These are phyloP conservation scores for Ploettnerulaceae sp. DNA, from an alignment of 2,329 filamentous ascomycete species.

Conservation along the genomic window DNA sequence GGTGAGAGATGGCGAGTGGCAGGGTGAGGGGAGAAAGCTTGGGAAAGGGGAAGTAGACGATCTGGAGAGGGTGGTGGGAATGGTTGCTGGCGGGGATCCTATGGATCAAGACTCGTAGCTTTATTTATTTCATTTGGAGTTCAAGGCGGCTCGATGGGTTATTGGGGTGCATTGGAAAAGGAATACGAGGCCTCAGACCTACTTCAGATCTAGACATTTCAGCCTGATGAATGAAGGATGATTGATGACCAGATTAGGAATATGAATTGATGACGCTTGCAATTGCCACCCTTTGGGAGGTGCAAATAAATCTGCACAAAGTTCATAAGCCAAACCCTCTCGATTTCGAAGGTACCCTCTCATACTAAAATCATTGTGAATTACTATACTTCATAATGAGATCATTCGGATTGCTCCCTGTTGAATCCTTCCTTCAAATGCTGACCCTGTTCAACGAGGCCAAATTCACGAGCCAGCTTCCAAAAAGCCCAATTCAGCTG, in stretches of 20 bases:
- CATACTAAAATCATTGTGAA: too few species aligned
- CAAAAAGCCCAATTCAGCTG: conserved; percentile 30
- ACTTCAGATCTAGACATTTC: too few species aligned
- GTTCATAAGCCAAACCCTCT: too few species aligned
- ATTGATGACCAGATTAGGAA: too few species aligned
- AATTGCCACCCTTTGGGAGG: too few species aligned
- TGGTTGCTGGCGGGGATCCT: conserved; percentile 38
- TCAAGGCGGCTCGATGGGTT: not conserved
- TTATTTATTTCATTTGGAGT: not conserved
- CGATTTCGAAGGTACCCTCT: too few species aligned
- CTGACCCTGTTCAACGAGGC: conserved; percentile 16
- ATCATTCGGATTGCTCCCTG: not conserved
- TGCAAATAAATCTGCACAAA: too few species aligned
- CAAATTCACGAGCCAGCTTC: conserved; percentile 26
- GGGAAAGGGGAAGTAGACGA: conserved; percentile 52
- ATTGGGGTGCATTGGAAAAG: not conserved
- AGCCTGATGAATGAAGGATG: too few species aligned
- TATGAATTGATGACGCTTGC: too few species aligned
- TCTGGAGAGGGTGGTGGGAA: conserved; percentile 46
- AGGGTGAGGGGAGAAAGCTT: conserved; percentile 48
- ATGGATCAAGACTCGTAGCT: conserved; percentile 24
- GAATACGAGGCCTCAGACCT: not conserved
- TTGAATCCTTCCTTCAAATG: not conserved
- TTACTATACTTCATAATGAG: not conserved
- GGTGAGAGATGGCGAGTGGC: conserved; percentile 61